A percentile compares a stretch with the other conserved stretches of the same genome.
Evolutionary conservation across 106 monocot genomes (phyloP).

Genomic region (Gastrodia elata): DNA sequence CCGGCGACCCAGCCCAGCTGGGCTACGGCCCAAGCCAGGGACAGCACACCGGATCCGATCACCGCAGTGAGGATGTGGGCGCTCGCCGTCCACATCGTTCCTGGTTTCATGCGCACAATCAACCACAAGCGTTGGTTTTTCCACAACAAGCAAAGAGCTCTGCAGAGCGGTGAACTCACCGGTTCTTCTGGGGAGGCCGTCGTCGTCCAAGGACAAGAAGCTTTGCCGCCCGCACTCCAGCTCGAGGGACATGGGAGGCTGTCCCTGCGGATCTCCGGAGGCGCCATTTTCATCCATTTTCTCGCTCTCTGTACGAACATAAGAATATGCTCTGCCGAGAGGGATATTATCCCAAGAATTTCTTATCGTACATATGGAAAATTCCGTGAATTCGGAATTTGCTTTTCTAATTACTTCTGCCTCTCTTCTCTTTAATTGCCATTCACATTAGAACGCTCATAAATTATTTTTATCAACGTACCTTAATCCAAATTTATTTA

Average conservation of each 20-base stretch:
- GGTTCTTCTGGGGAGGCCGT: conserved; percentile 36
- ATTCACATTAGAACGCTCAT: too few species aligned
- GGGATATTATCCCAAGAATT: too few species aligned
- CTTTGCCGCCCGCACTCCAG: not conserved
- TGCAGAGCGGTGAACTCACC: conserved; percentile 9
- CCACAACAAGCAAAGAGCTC: not conserved
- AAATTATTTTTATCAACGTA: too few species aligned
- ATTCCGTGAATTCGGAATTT: not conserved
- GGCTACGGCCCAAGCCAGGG: conserved; percentile 48
- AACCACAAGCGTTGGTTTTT: not conserved
- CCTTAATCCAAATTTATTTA: too few species aligned
- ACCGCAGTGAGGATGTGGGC: conserved; percentile 70
- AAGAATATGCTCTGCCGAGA: not conserved
- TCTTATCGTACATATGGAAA: too few species aligned
- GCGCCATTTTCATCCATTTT: not conserved
- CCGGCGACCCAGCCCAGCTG: conserved; percentile 65
- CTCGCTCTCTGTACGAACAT: not conserved
- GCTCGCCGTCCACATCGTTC: conserved; percentile 51
- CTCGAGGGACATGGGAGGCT: conserved; percentile 1
- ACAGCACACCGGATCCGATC: conserved; percentile 56
- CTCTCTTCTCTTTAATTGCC: too few species aligned
- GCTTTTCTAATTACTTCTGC: not conserved
- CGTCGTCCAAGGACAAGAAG: conserved; percentile 27
- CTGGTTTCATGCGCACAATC: not conserved
- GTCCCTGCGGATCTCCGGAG: not conserved